phyloP scores from a whole-genome alignment of 805 yeast genomes.

The Cyberlindnera maclurae region DNA sequence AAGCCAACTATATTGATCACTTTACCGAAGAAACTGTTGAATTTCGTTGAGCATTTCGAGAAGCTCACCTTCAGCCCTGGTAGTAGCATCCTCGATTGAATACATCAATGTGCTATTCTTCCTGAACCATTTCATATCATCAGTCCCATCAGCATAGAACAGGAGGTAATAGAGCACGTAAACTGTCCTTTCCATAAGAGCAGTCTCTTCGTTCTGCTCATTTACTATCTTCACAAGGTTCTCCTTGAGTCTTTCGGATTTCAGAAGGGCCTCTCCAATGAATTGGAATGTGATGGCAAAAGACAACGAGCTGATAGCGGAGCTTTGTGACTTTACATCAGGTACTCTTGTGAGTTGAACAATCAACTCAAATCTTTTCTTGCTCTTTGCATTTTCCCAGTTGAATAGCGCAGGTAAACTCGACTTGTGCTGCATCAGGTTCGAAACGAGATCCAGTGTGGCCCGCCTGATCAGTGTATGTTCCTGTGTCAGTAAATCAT shows the following conservation, averaged over 20 bases:
- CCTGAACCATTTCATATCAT: slow-evolving; percentile 1
- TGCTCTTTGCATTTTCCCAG: slow-evolving; percentile 31
- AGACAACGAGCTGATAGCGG: slow-evolving; percentile 32
- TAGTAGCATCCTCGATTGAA: not conserved
- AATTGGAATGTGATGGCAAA: slow-evolving; percentile 29
- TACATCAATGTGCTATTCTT: not conserved
- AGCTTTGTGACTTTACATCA: slow-evolving; percentile 35
- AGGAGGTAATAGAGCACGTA: slow-evolving; percentile 24
- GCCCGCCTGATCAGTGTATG: slow-evolving; percentile 44
- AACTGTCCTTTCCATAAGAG: slow-evolving; percentile 27
- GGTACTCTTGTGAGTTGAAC: slow-evolving; percentile 33
- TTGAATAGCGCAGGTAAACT: slow-evolving; percentile 53
- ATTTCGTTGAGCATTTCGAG: slow-evolving; percentile 1
- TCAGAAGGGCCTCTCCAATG: slow-evolving; percentile 26
- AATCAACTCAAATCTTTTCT: slow-evolving; percentile 33
- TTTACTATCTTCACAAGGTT: slow-evolving; percentile 21
- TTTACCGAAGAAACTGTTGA: not conserved
- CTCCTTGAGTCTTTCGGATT: slow-evolving; percentile 20
- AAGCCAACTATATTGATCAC: too few relatives aligned
- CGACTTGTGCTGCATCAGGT: slow-evolving; percentile 38
- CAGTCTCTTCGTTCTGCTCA: slow-evolving; percentile 24
- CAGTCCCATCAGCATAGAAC: slow-evolving; percentile 19
- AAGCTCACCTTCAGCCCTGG: not conserved
- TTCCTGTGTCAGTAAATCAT: slow-evolving; percentile 36
- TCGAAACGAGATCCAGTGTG: slow-evolving; percentile 56